Evolutionary conservation across 1,284 basidiomycete genomes (phyloP), one percentile per base, ranked within the genome.

Genomic region (Microbotryomycetes sp.): DNA sequence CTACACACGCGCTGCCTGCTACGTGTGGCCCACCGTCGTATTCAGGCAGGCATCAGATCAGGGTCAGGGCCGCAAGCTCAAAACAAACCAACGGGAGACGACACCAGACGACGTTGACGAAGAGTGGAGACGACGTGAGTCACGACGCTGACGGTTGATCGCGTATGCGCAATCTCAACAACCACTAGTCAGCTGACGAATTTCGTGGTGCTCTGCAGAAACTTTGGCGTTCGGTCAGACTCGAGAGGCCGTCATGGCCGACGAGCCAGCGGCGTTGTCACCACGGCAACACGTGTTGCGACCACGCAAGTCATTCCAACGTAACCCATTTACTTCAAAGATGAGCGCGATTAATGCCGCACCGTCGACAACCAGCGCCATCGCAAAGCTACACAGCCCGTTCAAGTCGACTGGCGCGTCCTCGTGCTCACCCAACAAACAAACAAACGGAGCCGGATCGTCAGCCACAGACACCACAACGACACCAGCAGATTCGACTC

Each of bases 231-330:
- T 19, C 36, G 36, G 36, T 42, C 36, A 42, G 12, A 19, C 36
- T n/a, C 36, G 36, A 42, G 12, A 42, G 12, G 36, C 19, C 36
- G 36, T 42, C 36, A 42, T 42, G 12, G 36, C 19, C 36, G 36
- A 42, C 36, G 36, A 42, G 36, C 36, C 9, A 42, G 12, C 9
- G 9, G 19, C 32, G 26, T 48, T 47, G 9, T 59, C 65, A 30
- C 15, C 65, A 30, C 59, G 58, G 42, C 5, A 56, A 25, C 60
- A 58, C 58, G 47, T 59, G 12, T 52, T 67, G 2, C 60, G 66
- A 3, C 66, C 66, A 3, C 63, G 66, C 45, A 48, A 61, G 3
- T 67, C 66, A 2, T 65, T 67, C 56, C 63, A 65, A 32, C 60
- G 63, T 19, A 49, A 49, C 6, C 59, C 66, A 3, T 67, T 67